Conservation (phyloP, 176 grass and related monocot genomes). For the Cenchrus purpureus region DNA sequence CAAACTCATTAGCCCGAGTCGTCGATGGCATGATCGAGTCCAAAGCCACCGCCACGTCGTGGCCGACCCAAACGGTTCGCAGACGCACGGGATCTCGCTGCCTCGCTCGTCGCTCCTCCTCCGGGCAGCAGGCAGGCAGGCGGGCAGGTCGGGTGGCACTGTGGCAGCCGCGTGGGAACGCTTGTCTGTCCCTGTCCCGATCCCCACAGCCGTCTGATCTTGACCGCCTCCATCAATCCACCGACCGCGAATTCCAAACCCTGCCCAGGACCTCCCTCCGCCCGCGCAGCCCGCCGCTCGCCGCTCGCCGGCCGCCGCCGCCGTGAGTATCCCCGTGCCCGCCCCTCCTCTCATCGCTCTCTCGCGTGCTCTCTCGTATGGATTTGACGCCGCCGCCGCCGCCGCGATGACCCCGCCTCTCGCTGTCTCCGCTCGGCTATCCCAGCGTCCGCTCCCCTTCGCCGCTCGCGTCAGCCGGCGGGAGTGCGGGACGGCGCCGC, state of each 20-base stretch:
- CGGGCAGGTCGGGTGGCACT: background rate
- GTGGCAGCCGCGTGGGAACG: background rate
- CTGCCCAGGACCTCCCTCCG: background rate
- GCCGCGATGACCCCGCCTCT: background rate
- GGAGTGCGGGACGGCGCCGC: background rate
- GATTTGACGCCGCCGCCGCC: conserved; percentile 13
- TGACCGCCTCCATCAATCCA: background rate
- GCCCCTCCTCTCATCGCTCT: background rate
- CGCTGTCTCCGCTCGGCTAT: background rate
- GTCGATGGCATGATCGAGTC: background rate
- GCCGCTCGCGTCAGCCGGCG: background rate
- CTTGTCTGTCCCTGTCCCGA: background rate
- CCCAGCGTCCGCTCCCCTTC: background rate
- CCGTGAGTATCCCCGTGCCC: background rate
- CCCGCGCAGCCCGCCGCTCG: background rate
- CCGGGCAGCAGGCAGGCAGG: background rate
- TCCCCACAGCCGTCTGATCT: background rate
- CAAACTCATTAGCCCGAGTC: no score
- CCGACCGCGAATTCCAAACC: conserved; percentile 18
- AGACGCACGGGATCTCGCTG: background rate
- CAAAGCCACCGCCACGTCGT: background rate
- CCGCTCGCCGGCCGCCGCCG: conserved; percentile 17
- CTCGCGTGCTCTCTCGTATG: background rate
- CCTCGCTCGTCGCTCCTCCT: background rate
- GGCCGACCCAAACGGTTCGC: background rate